These are phyloP conservation scores for Colletotrichum falcatum DNA, from an alignment of 2,329 filamentous ascomycete species.

Conservation along the genomic window DNA sequence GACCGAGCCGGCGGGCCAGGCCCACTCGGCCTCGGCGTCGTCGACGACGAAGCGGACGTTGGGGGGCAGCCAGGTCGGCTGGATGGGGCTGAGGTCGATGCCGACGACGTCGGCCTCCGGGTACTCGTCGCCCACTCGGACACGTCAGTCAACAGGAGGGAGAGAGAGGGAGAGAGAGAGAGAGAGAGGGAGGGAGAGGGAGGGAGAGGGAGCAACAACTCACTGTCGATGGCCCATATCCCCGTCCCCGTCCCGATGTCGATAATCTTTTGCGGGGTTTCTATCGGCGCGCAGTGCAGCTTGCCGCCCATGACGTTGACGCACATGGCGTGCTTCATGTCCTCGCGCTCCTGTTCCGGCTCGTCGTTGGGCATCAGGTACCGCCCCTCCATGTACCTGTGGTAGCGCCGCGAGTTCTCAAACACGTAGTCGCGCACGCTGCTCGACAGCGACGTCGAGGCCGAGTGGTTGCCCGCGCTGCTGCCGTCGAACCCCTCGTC, in stretches of 20 bases:
- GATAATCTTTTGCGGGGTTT: constrained; percentile 55
- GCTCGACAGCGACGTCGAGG: constrained; percentile 30
- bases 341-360: constrained; percentile 38
- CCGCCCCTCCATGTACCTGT: constrained; percentile 55
- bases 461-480: constrained; percentile 18
- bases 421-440: constrained; percentile 45
- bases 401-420: constrained; percentile 55
- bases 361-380: constrained; percentile 57
- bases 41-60: constrained; percentile 55
- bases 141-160: neutral
- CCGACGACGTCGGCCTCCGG: constrained; percentile 53
- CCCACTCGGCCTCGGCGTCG: constrained; percentile 50
- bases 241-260: constrained; percentile 59
- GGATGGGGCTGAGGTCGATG: constrained; percentile 55
- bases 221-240: constrained; percentile 58
- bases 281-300: constrained; percentile 50
- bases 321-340: constrained; percentile 40
- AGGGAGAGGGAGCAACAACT: constrained; percentile 17
- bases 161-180: neutral
- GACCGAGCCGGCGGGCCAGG: constrained; percentile 40
- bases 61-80: constrained; percentile 54
- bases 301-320: constrained; percentile 53
- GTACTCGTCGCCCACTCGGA: constrained; percentile 51
- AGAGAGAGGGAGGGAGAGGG: too few relatives aligned
- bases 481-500: constrained; percentile 26